phyloP scores from a whole-genome alignment of 495 filamentous ascomycete genomes.

The Letharia columbiana region DNA sequence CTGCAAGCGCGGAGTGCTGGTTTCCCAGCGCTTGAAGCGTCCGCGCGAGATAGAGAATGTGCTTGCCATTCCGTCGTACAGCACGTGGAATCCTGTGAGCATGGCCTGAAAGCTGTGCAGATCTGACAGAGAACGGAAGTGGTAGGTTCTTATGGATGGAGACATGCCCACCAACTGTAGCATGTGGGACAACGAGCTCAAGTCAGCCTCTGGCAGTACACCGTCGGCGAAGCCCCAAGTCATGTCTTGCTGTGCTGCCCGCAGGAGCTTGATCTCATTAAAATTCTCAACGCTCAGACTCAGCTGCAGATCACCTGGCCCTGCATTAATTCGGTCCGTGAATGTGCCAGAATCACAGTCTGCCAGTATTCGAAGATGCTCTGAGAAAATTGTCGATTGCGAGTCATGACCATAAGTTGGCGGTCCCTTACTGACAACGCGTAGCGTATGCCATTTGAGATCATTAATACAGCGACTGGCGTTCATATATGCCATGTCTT shows the following conservation, averaged over 20 bases:
- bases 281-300: conserved; percentile 48
- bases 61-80: conserved; percentile 64
- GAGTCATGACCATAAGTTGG: conserved; percentile 37
- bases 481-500: background rate
- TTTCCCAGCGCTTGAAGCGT: conserved; percentile 83
- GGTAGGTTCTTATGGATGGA: conserved; percentile 45
- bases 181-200: conserved; percentile 46
- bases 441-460: conserved; percentile 23
- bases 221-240: conserved; percentile 61
- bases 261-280: conserved; percentile 53
- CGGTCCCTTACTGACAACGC: conserved; percentile 34
- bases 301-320: conserved; percentile 63
- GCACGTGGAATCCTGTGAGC: conserved; percentile 65
- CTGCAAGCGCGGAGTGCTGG: conserved; percentile 63
- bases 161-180: conserved; percentile 35
- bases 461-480: background rate
- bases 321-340: conserved; percentile 67
- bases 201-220: conserved; percentile 46
- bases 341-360: conserved; percentile 59
- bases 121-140: conserved; percentile 46
- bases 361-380: conserved; percentile 58
- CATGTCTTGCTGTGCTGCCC: conserved; percentile 57
- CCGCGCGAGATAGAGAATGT: conserved; percentile 76
- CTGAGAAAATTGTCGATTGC: conserved; percentile 54
- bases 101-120: conserved; percentile 69